A percentile compares a stretch with the other conserved stretches of the same genome.
These are phyloP conservation scores for Oryza brachyantha DNA, from an alignment of 176 grass and related monocot species.

Conservation along the genomic window DNA sequence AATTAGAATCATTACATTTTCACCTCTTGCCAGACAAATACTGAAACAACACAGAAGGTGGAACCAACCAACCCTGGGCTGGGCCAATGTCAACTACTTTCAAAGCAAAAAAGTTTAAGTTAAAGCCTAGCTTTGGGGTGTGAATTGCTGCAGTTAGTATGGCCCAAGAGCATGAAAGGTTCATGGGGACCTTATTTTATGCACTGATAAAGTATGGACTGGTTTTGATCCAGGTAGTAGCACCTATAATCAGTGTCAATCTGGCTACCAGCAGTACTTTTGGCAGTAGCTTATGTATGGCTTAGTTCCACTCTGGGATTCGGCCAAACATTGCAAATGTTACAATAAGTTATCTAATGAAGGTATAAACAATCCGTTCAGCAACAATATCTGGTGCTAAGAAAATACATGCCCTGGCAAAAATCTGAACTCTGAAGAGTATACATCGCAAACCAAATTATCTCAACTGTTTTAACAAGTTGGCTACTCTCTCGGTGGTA, in stretches of 20 bases:
- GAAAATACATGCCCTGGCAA: not conserved
- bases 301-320: not conserved
- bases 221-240: too few relatives aligned
- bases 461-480: constrained; percentile 1
- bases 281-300: not conserved
- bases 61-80: not conserved
- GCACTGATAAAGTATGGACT: too few relatives aligned
- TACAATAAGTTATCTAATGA: not conserved
- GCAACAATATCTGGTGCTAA: not conserved
- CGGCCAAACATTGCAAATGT: not conserved
- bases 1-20: not conserved
- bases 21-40: not conserved
- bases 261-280: not conserved
- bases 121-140: not conserved
- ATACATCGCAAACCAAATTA: not conserved
- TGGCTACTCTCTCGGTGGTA: not conserved
- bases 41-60: not conserved
- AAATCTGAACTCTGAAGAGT: not conserved
- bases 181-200: constrained; percentile 6
- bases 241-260: constrained; percentile 11
- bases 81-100: constrained; percentile 10
- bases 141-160: not conserved
- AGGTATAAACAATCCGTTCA: not conserved
- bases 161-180: constrained; percentile 9
- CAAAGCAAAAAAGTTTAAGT: not conserved